Conservation (phyloP, 768 basidiomycete genomes). For the Boletus patriciae region DNA sequence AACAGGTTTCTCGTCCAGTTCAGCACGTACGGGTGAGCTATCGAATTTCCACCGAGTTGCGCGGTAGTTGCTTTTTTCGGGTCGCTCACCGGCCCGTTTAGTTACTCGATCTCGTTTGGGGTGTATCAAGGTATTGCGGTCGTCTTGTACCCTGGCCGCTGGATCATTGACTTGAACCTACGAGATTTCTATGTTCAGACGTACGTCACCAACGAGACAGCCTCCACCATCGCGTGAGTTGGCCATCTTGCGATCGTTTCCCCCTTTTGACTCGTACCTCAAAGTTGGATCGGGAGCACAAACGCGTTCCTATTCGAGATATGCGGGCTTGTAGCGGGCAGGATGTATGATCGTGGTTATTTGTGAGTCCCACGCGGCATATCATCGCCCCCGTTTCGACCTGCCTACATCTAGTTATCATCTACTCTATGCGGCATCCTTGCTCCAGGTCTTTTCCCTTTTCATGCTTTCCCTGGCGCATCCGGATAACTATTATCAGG, state of each 20-base stretch:
- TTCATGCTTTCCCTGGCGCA: slow-evolving; percentile 50
- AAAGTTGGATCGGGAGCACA: slow-evolving; percentile 48
- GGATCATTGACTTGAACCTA: background rate
- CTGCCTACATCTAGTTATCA: slow-evolving; percentile 19
- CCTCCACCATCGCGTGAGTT: slow-evolving; percentile 43
- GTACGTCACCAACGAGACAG: slow-evolving; percentile 37
- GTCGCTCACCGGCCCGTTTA: slow-evolving; percentile 6
- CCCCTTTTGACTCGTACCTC: background rate
- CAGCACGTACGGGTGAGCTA: slow-evolving; percentile 37
- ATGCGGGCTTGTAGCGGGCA: slow-evolving; percentile 46
- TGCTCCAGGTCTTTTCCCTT: slow-evolving; percentile 33
- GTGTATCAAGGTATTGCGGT: slow-evolving; percentile 41
- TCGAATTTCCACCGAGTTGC: background rate
- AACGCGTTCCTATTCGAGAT: slow-evolving; percentile 49
- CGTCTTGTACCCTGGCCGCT: background rate
- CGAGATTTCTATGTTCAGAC: slow-evolving; percentile 41
- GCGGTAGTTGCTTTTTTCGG: background rate
- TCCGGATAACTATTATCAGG: slow-evolving; percentile 45
- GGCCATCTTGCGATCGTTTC: background rate
- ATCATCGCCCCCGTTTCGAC: background rate
- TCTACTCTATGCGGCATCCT: slow-evolving; percentile 29
- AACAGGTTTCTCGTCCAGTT: slow-evolving; percentile 41
- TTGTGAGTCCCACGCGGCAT: slow-evolving; percentile 36
- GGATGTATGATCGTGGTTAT: slow-evolving; percentile 53
- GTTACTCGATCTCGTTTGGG: slow-evolving; percentile 41